Conservation (phyloP, 495 filamentous ascomycete genomes). For the Elasticomyces elasticus region DNA sequence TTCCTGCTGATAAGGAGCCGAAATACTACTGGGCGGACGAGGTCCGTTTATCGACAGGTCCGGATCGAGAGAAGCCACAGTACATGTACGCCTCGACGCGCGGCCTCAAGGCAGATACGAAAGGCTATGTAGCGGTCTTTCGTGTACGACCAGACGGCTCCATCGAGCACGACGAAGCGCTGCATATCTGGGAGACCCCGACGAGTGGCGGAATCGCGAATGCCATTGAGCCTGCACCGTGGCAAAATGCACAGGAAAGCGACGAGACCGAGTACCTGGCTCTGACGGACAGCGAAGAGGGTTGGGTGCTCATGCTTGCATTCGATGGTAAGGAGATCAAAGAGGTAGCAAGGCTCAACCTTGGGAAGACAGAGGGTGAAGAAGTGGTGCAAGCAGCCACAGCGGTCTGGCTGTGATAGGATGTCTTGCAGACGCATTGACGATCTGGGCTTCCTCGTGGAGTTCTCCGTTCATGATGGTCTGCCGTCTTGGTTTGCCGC, state of each 20-base stretch:
- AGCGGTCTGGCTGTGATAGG: constrained; percentile 15
- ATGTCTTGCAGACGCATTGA: too few species aligned
- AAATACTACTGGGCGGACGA: constrained; percentile 23
- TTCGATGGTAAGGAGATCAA: constrained; percentile 18
- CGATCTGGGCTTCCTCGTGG: too few species aligned
- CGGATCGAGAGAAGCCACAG: constrained; percentile 6
- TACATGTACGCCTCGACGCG: constrained; percentile 21
- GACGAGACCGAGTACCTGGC: constrained; percentile 14
- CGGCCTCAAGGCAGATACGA: constrained; percentile 15
- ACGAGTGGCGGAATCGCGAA: constrained; percentile 20
- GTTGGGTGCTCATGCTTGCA: constrained; percentile 15
- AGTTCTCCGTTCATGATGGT: too few species aligned
- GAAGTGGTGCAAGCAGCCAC: constrained; percentile 17
- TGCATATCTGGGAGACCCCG: constrained; percentile 20
- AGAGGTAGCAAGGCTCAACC: constrained; percentile 15
- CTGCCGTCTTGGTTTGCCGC: too few species aligned
- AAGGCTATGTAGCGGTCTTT: constrained; percentile 20
- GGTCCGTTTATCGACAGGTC: constrained; percentile 14
- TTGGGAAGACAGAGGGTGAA: constrained; percentile 18
- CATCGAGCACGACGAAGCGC: constrained; percentile 6
- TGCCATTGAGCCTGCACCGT: constrained; percentile 20
- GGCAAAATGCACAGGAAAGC: background rate
- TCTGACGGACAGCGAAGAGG: constrained; percentile 20
- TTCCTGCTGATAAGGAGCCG: constrained; percentile 15
- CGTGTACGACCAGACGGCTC: constrained; percentile 1